phyloP scores from a whole-genome alignment of 495 filamentous ascomycete genomes.

The Aspergillus sparsus region DNA sequence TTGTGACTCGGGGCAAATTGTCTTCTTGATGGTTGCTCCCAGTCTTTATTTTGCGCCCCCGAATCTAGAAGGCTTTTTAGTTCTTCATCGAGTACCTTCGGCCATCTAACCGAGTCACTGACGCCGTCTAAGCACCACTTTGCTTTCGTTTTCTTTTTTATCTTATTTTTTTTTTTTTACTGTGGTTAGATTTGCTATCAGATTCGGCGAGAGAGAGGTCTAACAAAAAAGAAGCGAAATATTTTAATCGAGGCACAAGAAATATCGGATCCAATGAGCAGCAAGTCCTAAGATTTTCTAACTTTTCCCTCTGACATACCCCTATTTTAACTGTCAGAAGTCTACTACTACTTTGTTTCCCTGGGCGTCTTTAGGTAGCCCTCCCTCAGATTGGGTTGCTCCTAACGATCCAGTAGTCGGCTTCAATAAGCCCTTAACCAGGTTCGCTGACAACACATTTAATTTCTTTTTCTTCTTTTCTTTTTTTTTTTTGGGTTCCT shows the following conservation, averaged over 20 bases:
- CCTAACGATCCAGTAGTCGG: conserved; percentile 15
- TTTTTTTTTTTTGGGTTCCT: neutral
- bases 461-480: conserved; percentile 4
- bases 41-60: neutral
- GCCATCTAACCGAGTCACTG: conserved; percentile 1
- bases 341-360: conserved; percentile 17
- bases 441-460: conserved; percentile 10
- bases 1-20: neutral
- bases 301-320: conserved; percentile 18
- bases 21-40: neutral
- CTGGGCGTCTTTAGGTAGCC: conserved; percentile 20
- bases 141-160: too few relatives aligned
- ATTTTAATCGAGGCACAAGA: conserved; percentile 15
- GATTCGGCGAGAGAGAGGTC: neutral
- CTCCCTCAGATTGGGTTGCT: conserved; percentile 19
- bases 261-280: conserved; percentile 15
- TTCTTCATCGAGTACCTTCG: conserved; percentile 10
- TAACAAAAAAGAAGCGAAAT: neutral
- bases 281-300: conserved; percentile 15
- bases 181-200: conserved; percentile 1
- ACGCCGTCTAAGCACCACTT: too few relatives aligned
- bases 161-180: neutral
- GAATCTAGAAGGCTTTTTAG: conserved; percentile 8
- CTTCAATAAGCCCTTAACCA: conserved; percentile 7
- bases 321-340: conserved; percentile 18